These are phyloP conservation scores for Candida adriatica DNA, from an alignment of 805 yeast species.

Conservation along the genomic window DNA sequence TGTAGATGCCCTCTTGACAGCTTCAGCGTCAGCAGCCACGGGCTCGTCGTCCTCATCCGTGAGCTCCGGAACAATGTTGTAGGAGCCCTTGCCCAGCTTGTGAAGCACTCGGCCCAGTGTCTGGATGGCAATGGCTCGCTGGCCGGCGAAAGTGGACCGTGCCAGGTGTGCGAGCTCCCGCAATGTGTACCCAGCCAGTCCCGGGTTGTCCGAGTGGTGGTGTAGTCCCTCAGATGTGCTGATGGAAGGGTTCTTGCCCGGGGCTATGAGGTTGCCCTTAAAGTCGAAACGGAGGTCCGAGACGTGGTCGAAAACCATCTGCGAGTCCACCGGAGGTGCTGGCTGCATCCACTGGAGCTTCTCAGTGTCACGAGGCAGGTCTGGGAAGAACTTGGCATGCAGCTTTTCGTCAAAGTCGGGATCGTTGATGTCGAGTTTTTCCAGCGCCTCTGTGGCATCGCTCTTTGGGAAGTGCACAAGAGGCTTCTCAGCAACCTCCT, in stretches of 20 bases:
- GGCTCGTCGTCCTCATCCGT: slow-evolving; percentile 22
- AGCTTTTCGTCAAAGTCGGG: slow-evolving; percentile 73
- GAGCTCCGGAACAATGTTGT: slow-evolving; percentile 43
- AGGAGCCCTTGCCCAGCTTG: slow-evolving; percentile 62
- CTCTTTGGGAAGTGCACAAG: slow-evolving; percentile 66
- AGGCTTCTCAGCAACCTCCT: slow-evolving; percentile 38
- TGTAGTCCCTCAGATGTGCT: slow-evolving; percentile 69
- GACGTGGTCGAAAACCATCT: slow-evolving; percentile 35
- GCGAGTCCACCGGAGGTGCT: slow-evolving; percentile 36
- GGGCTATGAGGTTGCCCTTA: slow-evolving; percentile 67
- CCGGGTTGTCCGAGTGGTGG: slow-evolving; percentile 87
- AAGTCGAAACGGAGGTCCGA: slow-evolving; percentile 83
- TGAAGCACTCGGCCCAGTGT: slow-evolving; percentile 83
- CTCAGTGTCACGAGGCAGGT: slow-evolving; percentile 73
- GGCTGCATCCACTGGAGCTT: slow-evolving; percentile 91
- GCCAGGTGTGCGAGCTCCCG: slow-evolving; percentile 74
- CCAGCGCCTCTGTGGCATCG: slow-evolving; percentile 24
- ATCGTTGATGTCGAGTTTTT: slow-evolving; percentile 56
- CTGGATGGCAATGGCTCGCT: slow-evolving; percentile 79
- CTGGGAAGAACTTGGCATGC: slow-evolving; percentile 84
- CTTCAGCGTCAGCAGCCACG: slow-evolving; percentile 27
- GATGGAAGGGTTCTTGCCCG: slow-evolving; percentile 37
- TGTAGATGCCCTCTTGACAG: slow-evolving; percentile 23
- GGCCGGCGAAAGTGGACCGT: slow-evolving; percentile 76
- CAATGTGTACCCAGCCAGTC: slow-evolving; percentile 87